Percentiles rank a stretch among this genome's conserved stretches.
Evolutionary conservation across 768 basidiomycete species (phyloP).

Genomic region (Kwoniella dendrophila): DNA sequence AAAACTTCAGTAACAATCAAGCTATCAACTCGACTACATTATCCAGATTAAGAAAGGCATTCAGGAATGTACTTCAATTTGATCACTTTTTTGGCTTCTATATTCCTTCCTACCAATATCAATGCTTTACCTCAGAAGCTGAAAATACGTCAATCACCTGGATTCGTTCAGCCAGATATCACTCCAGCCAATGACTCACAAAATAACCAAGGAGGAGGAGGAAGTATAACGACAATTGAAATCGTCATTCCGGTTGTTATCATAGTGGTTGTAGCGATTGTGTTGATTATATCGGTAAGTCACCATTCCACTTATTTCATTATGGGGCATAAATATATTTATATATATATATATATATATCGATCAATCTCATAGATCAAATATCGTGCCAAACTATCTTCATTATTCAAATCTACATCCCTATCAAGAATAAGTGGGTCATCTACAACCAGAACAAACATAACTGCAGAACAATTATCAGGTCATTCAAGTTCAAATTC

Average conservation of each 20-base stretch:
- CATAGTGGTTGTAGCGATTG: conserved; percentile 14
- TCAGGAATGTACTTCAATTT: no score
- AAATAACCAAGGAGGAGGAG: background rate
- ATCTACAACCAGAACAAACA: conserved; percentile 10
- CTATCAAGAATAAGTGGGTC: no score
- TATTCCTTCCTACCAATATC: no score
- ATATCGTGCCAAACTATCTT: conserved; percentile 9
- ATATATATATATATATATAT: background rate
- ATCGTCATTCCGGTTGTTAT: conserved; percentile 27
- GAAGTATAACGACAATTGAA: conserved; percentile 13
- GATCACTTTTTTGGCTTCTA: no score
- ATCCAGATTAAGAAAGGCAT: no score
- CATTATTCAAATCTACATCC: conserved; percentile 12
- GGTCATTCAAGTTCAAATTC: background rate
- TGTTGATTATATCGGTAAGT: conserved; percentile 26
- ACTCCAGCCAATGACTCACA: background rate
- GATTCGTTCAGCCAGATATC: background rate
- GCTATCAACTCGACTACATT: no score
- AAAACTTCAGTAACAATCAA: no score
- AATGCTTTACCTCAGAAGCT: no score
- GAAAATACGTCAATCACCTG: no score
- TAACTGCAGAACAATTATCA: conserved; percentile 32
- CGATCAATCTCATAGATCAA: conserved; percentile 8
- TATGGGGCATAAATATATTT: background rate
- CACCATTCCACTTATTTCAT: background rate